Base-by-base conservation (phyloP, 306 rosid species). In the cucumber (Cucumis sativus) region DNA sequence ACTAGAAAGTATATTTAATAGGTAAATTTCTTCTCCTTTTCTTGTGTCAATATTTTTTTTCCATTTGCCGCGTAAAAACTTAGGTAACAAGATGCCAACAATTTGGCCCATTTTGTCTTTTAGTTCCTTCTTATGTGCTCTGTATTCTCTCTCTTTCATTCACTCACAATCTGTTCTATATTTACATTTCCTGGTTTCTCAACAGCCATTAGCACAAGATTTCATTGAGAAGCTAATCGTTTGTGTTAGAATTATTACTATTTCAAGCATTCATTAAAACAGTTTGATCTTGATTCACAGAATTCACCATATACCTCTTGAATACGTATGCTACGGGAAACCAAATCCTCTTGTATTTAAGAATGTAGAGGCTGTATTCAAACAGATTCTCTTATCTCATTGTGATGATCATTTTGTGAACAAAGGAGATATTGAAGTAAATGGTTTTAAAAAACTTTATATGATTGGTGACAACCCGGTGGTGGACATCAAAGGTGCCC, bases 391-490 rank as follows among this genome's bases (percentile, higher is more conserved):
- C 6, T 77, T 59, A 25, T 76, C 64, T 79, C 45, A 43, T 21
- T 70, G 75, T 43, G 56, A 70, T 4, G 58, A 45, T 65, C 83
- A 78, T 17, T 76, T 77, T 70, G 64, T 45, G 76, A 51, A 45
- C 47, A 78, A 79, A 66, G 71, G 72, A 75, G 85, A 69, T 61
- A 54, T 80, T 76, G 83, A 77, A 64, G 39, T 49, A 21, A 82
- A 66, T 57, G 64, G 71, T 77, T 88, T 94, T 80, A 82, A 83
- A 86, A 88, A 82, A n/a, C 83, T 94, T 51, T 94, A 94, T 83
- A 90, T 94, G 98, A 86, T 94, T 25, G 98, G 98, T 78, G 97
- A 94, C 77, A 94, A 94, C 80, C 97, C 98, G 35, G 78, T 84
- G 58, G 98, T 91, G 76, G 98, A 94, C 83, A 87, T 94, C 75